Conservation (phyloP, 495 filamentous ascomycete genomes). For the Penicillium pulvis region DNA sequence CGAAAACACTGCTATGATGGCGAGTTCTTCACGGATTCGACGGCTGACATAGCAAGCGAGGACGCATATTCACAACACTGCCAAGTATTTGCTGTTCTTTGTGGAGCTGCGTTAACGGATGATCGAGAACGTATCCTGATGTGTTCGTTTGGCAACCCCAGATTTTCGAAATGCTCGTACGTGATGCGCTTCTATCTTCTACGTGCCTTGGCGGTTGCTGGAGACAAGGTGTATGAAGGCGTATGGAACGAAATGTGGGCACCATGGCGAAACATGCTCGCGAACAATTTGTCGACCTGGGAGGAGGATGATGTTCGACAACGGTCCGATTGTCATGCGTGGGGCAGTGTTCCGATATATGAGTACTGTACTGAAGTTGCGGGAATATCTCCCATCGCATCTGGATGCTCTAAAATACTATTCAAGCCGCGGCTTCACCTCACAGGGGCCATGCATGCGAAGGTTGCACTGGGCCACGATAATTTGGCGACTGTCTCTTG, state of each 20-base stretch:
- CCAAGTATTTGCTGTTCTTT: slow-evolving; percentile 40
- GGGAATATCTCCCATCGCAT: slow-evolving; percentile 25
- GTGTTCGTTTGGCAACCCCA: slow-evolving; percentile 21
- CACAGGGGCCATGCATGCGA: slow-evolving; percentile 24
- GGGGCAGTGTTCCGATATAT: slow-evolving; percentile 45
- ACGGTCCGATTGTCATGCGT: slow-evolving; percentile 45
- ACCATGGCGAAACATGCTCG: slow-evolving; percentile 37
- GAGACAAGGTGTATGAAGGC: slow-evolving; percentile 27
- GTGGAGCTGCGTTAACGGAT: slow-evolving; percentile 22
- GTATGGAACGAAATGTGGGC: slow-evolving; percentile 32
- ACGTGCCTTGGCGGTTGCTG: slow-evolving; percentile 32
- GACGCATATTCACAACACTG: slow-evolving; percentile 36
- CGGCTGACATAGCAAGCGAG: slow-evolving; percentile 26
- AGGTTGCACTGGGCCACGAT: slow-evolving; percentile 30
- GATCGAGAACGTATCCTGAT: slow-evolving; percentile 22
- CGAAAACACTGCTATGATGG: slow-evolving; percentile 39
- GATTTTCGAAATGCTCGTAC: slow-evolving; percentile 39
- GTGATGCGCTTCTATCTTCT: slow-evolving; percentile 45
- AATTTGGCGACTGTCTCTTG: slow-evolving; percentile 36
- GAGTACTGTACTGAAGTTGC: slow-evolving; percentile 42
- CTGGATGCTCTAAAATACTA: slow-evolving; percentile 28
- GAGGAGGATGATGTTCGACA: slow-evolving; percentile 44
- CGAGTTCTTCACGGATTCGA: slow-evolving; percentile 35
- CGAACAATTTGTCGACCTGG: slow-evolving; percentile 42
- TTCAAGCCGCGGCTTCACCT: slow-evolving; percentile 37